A percentile compares a stretch with the other conserved stretches of the same genome.
Conservation (phyloP, 2,329 filamentous ascomycete species). For the Fusarium chuoi region DNA sequence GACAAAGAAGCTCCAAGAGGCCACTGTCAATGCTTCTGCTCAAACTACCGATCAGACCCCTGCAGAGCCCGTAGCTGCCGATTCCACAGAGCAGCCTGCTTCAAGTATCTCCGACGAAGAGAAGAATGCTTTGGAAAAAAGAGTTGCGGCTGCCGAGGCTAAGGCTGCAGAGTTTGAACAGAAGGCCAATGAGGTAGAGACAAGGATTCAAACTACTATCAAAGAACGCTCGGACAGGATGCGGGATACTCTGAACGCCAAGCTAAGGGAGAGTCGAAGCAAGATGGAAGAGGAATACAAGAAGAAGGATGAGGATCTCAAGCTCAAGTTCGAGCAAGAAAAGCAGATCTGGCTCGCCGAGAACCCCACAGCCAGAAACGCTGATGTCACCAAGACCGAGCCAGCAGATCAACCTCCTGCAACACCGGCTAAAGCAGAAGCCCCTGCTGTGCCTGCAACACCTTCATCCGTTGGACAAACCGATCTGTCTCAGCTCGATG, state of each 20-base stretch:
- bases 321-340: conserved; percentile 70
- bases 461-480: conserved; percentile 47
- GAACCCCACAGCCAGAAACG: conserved; percentile 48
- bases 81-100: conserved; percentile 25
- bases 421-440: conserved; percentile 55
- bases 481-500: conserved; percentile 62
- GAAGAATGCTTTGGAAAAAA: conserved; percentile 69
- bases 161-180: conserved; percentile 72
- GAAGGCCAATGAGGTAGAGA: conserved; percentile 72
- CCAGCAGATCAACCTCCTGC: conserved; percentile 40
- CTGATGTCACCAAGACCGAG: conserved; percentile 25
- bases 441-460: conserved; percentile 50
- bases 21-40: conserved; percentile 37
- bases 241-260: conserved; percentile 74
- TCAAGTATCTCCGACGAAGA: conserved; percentile 63
- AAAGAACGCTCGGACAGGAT: conserved; percentile 75
- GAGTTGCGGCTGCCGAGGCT: conserved; percentile 68
- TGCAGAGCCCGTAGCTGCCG: conserved; percentile 24
- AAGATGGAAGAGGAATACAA: conserved; percentile 64
- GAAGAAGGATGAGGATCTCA: conserved; percentile 63
- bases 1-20: conserved; percentile 52
- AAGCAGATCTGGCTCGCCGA: conserved; percentile 71
- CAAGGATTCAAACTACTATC: conserved; percentile 67
- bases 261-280: conserved; percentile 72
- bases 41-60: conserved; percentile 46